These are phyloP conservation scores for carrot (Daucus carota) DNA, from an alignment of 129 eudicot species.

Conservation along the genomic window DNA sequence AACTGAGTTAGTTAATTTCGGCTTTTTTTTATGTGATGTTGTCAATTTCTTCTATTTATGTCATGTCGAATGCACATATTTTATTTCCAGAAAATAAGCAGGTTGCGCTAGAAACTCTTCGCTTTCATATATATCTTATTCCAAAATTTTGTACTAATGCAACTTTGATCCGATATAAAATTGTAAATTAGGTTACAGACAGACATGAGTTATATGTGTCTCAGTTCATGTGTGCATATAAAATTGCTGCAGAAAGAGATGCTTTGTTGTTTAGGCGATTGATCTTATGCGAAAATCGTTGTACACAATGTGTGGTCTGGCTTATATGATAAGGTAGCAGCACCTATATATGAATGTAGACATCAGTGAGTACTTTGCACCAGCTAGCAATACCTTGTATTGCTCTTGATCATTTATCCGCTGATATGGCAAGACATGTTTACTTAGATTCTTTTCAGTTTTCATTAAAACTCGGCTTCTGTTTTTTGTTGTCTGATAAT, in stretches of 20 bases:
- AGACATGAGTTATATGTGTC: not conserved
- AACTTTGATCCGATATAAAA: not conserved
- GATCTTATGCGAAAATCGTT: not conserved
- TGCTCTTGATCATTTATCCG: not conserved
- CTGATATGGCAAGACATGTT: conserved; percentile 3
- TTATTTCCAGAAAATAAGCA: too few species aligned
- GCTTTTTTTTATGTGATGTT: not conserved
- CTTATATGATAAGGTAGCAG: not conserved
- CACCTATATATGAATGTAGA: not conserved
- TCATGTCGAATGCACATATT: too few species aligned
- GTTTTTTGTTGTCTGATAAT: not conserved
- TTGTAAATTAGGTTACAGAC: too few species aligned
- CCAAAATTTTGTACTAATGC: not conserved
- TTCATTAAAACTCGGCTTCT: not conserved
- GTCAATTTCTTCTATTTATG: not conserved
- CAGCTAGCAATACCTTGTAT: not conserved
- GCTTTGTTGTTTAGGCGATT: not conserved
- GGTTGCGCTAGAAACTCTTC: too few species aligned
- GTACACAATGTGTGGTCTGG: not conserved
- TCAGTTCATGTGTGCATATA: not conserved
- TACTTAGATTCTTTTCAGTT: not conserved
- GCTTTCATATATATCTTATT: not conserved
- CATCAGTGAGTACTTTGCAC: not conserved
- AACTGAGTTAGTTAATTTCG: not conserved
- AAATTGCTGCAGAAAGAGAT: not conserved